phyloP scores from a whole-genome alignment of 164 flowering plant genomes.

The Piper longum region DNA sequence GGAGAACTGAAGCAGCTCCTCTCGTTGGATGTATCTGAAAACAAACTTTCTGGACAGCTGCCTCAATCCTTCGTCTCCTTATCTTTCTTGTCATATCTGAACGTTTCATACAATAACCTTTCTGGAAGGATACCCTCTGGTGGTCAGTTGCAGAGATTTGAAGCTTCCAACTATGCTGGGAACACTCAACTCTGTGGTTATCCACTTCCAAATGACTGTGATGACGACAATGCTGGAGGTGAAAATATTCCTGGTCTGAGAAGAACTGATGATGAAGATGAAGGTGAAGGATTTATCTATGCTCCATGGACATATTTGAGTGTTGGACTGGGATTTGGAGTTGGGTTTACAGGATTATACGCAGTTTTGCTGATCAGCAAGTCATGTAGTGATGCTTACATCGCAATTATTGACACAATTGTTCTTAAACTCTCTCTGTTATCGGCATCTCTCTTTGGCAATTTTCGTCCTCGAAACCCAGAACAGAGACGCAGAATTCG shows the following conservation, averaged over 20 bases:
- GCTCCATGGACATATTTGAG: background rate
- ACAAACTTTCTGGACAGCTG: constrained; percentile 28
- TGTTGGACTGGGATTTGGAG: background rate
- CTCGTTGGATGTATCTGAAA: constrained; percentile 38
- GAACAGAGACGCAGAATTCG: background rate
- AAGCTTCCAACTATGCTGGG: background rate
- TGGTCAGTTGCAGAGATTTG: constrained; percentile 14
- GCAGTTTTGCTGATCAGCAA: background rate
- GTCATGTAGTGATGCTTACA: constrained; percentile 1
- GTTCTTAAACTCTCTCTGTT: background rate
- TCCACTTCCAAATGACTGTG: background rate
- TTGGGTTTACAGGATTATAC: background rate
- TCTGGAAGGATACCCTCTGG: constrained; percentile 25
- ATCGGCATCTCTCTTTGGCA: background rate
- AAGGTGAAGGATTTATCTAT: background rate
- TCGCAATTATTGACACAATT: background rate
- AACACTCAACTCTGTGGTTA: background rate
- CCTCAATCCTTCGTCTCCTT: constrained; percentile 26
- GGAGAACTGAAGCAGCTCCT: constrained; percentile 13
- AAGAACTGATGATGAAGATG: background rate
- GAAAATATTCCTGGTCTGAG: background rate
- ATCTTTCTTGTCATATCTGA: constrained; percentile 16
- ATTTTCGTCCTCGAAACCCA: background rate
- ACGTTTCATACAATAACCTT: constrained; percentile 32
- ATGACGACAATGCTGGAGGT: background rate